phyloP scores from a whole-genome alignment of 2,329 filamentous ascomycete species.

The Alternaria sp. region DNA sequence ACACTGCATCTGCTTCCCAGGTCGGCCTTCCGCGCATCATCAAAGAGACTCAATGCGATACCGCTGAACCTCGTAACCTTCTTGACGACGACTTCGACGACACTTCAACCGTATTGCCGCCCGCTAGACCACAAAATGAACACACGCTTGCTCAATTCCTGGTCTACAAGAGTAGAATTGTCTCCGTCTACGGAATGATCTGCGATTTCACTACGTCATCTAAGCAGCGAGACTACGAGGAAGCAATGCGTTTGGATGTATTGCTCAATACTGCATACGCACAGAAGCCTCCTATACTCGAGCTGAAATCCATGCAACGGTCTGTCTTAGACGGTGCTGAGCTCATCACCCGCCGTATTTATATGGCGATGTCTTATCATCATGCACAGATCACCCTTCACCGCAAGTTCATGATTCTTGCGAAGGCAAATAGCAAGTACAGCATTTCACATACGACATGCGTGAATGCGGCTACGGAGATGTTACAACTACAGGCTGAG shows the following conservation, averaged over 20 bases:
- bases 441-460: background rate
- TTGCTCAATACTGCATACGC: background rate
- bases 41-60: constrained; percentile 1
- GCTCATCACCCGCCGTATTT: background rate
- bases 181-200: constrained; percentile 4
- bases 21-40: constrained; percentile 3
- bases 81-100: constrained; percentile 1
- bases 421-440: background rate
- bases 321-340: background rate
- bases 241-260: background rate
- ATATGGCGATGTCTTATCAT: constrained; percentile 1
- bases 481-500: background rate
- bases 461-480: background rate
- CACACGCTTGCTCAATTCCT: background rate
- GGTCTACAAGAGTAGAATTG: background rate
- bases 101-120: background rate
- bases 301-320: background rate
- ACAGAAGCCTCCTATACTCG: background rate
- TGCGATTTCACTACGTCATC: constrained; percentile 2
- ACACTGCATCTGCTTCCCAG: background rate
- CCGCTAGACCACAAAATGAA: background rate
- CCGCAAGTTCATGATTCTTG: background rate
- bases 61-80: background rate
- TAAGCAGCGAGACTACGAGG: background rate
- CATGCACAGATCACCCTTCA: constrained; percentile 1